These are phyloP conservation scores for Solanum commersonii DNA, from an alignment of 257 asterid species.

Conservation along the genomic window DNA sequence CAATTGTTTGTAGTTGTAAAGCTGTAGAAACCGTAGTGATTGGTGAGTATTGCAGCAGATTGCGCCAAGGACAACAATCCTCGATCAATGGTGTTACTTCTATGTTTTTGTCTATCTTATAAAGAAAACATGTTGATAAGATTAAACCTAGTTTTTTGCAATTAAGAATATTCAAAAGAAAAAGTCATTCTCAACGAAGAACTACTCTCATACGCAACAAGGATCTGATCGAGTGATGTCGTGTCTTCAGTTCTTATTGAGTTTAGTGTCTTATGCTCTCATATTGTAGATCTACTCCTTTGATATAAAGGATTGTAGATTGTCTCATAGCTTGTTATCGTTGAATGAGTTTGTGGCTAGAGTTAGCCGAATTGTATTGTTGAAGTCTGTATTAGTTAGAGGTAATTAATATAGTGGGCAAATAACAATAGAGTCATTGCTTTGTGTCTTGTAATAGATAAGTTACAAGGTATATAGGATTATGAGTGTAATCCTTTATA, in stretches of 20 bases:
- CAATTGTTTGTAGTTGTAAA: too few species aligned
- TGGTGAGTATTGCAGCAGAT: too few species aligned
- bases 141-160: too few species aligned
- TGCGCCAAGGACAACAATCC: too few species aligned
- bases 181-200: not conserved
- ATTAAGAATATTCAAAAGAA: too few species aligned
- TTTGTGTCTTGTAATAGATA: not conserved
- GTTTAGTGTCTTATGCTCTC: not conserved
- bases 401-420: too few species aligned
- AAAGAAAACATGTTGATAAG: too few species aligned
- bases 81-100: too few species aligned
- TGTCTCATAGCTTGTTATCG: too few species aligned
- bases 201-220: not conserved
- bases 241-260: not conserved
- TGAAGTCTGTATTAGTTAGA: not conserved
- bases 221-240: not conserved
- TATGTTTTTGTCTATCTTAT: too few species aligned
- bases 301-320: not conserved
- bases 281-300: not conserved
- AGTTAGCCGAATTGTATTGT: not conserved
- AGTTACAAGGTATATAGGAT: not conserved
- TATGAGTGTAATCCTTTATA: not conserved
- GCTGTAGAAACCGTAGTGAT: too few species aligned
- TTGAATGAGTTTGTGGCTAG: not conserved
- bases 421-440: too few species aligned